Evolutionary conservation across 169 alveolate species (phyloP).

Genomic region (Plasmodium inui): DNA sequence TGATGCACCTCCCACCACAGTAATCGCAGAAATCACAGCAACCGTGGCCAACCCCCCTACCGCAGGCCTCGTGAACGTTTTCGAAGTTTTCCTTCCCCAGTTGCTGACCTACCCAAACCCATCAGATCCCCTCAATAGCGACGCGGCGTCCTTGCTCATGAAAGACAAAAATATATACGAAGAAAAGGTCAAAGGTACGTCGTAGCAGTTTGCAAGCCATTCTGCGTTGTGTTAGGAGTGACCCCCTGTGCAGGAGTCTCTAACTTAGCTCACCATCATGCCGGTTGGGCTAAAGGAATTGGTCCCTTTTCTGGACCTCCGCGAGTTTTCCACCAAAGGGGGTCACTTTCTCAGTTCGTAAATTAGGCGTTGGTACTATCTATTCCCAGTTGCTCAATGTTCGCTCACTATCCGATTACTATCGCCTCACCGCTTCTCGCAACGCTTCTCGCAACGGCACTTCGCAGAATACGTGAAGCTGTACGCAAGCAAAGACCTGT

Average conservation of each 20-base stretch:
- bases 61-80: slow-evolving; percentile 94
- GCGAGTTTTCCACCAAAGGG: too few species aligned
- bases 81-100: slow-evolving; percentile 96
- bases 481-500: slow-evolving; percentile 85
- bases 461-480: slow-evolving; percentile 81
- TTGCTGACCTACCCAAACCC: slow-evolving; percentile 97
- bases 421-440: background rate
- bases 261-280: background rate
- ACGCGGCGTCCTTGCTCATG: slow-evolving; percentile 95
- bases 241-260: background rate
- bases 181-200: slow-evolving; percentile 92
- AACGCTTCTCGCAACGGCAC: background rate
- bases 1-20: background rate
- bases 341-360: background rate
- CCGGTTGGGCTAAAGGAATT: background rate
- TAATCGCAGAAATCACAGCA: background rate
- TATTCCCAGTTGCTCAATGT: background rate
- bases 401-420: background rate
- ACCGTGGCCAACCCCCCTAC: background rate
- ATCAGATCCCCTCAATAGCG: slow-evolving; percentile 95
- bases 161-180: slow-evolving; percentile 91
- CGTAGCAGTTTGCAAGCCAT: background rate
- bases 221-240: background rate
- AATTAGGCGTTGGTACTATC: background rate
- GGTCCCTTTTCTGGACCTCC: background rate